Base-by-base conservation (phyloP, 768 basidiomycete genomes). In the Kwoniella dendrophila region DNA sequence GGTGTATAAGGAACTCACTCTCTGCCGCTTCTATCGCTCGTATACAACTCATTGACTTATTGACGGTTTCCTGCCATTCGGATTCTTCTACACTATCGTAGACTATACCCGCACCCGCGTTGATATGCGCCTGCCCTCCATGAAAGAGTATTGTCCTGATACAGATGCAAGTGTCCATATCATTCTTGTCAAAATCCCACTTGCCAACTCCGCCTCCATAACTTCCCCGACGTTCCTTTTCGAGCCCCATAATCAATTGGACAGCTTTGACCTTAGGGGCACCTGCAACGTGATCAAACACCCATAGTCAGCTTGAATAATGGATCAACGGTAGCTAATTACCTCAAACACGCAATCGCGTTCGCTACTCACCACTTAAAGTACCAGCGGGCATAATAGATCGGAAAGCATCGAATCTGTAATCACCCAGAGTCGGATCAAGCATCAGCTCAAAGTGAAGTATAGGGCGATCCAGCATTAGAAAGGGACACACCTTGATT, bases 361-460 rank as follows among this genome's bases (percentile, higher is more conserved):
- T n/a, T n/a, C n/a, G n/a, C n/a, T 6, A 43, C 41, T 43, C 20
- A 43, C 18, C 8, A 43, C 36, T 38, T 43, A 43, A n/a, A 2
- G 96, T 99, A 0, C 96, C 96, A 18, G 95, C 94, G 1, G 96
- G 96, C 83, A 99, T 98, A 67, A 99, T 98, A 24, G 95, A 97
- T 10, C 95, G 86, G 85, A 99, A 98, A 0, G 96, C 96, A 76
- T 98, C 95, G 74, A 97, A 99, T 67, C 94, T 94, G 68, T 12
- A 27, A n/a, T n/a, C n/a, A n/a, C n/a, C n/a, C 6, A 43, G 16
- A 11, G 8, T n/a, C 41, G 41, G 41, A 18, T 32, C 48, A 49
- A 27, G 22, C 44, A 47, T 47, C 8, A 20, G 14, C 12, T 12
- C 26, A 49, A 27, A 5, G 29, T 32, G 48, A 32, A 12, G 48